Conservation (phyloP, 2,329 filamentous ascomycete species). For the Arthrobotrys musiformis region DNA sequence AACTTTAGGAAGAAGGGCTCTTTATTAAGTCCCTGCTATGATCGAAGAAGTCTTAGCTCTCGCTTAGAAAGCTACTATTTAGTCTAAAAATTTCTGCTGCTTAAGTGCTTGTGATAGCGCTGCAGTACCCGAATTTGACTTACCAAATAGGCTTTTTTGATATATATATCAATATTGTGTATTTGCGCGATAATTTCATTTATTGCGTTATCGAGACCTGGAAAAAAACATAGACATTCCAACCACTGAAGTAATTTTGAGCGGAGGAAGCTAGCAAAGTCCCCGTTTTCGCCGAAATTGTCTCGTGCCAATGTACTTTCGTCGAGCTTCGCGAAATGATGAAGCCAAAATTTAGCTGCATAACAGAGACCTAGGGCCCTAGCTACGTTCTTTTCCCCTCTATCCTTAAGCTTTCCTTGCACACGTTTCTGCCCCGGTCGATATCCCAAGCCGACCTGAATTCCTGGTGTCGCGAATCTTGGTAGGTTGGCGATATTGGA, state of each 20-base stretch:
- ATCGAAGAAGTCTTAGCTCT: too few species aligned
- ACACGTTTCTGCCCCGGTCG: neutral
- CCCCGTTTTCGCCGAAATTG: slow-evolving; percentile 18
- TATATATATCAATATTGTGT: too few species aligned
- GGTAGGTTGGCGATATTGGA: slow-evolving; percentile 55
- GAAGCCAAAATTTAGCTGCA: slow-evolving; percentile 59
- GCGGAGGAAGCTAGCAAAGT: slow-evolving; percentile 57
- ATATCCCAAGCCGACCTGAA: neutral
- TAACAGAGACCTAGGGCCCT: too few species aligned
- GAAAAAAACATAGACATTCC: slow-evolving; percentile 56
- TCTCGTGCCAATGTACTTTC: slow-evolving; percentile 25
- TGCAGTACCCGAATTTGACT: too few species aligned
- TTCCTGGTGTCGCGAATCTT: neutral
- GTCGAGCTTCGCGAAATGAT: slow-evolving; percentile 56
- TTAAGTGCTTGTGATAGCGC: too few species aligned
- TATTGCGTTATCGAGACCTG: slow-evolving; percentile 33
- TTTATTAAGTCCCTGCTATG: too few species aligned
- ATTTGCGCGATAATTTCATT: too few species aligned
- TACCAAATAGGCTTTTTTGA: too few species aligned
- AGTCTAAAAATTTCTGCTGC: too few species aligned
- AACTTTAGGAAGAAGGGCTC: too few species aligned
- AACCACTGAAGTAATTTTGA: slow-evolving; percentile 60
- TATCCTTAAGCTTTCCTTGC: neutral
- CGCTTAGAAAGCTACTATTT: too few species aligned
- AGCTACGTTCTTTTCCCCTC: too few species aligned